phyloP scores from a whole-genome alignment of 1,284 basidiomycete genomes.

The Somion occarium region DNA sequence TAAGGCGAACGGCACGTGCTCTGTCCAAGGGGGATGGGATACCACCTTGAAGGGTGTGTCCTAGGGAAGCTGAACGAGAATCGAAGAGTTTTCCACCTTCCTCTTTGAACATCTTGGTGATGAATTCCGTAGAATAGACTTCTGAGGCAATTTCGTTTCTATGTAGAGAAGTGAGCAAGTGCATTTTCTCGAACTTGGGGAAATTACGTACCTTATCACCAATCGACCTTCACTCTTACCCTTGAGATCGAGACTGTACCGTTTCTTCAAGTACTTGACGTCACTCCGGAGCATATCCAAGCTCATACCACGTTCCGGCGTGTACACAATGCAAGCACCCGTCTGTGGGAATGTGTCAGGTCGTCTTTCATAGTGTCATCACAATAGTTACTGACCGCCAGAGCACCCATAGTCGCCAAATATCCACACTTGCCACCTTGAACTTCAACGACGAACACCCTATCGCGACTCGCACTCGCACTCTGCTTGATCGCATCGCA shows the following conservation, averaged over 20 bases:
- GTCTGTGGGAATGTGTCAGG: conserved; percentile 45
- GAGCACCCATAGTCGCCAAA: conserved; percentile 90
- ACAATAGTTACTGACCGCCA: conserved; percentile 65
- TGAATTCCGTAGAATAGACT: conserved; percentile 89
- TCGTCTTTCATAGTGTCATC: conserved; percentile 8
- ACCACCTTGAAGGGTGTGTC: conserved; percentile 95
- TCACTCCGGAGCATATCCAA: conserved; percentile 81
- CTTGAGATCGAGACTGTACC: conserved; percentile 83
- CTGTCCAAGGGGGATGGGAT: conserved; percentile 94
- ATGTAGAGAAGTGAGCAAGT: conserved; percentile 1
- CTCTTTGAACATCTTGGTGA: conserved; percentile 93
- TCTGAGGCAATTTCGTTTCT: conserved; percentile 86
- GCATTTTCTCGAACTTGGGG: background rate
- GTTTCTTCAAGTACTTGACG: conserved; percentile 84
- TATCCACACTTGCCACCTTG: conserved; percentile 97
- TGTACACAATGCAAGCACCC: conserved; percentile 91
- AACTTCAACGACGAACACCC: conserved; percentile 97
- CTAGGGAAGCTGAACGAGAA: conserved; percentile 88
- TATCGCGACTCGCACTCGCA: conserved; percentile 90
- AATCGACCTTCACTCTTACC: conserved; percentile 92
- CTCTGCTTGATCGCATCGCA: conserved; percentile 99
- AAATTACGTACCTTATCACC: conserved; percentile 75
- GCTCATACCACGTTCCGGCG: conserved; percentile 86
- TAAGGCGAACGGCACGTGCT: conserved; percentile 84
- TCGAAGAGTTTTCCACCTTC: conserved; percentile 93